Base-by-base conservation (phyloP, 73 alveolate species). In the Paramecium pentaurelia region DNA sequence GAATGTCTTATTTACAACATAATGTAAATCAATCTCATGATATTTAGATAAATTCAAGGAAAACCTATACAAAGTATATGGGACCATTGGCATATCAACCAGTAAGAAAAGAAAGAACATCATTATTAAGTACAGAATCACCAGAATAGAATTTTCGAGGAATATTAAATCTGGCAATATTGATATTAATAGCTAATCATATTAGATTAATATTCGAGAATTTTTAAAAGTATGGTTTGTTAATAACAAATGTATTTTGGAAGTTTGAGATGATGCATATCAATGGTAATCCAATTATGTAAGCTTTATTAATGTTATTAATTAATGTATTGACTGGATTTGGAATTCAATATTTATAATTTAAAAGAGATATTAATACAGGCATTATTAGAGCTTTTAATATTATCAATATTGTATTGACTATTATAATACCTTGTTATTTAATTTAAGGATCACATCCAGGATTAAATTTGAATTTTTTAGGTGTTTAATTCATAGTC, bases 391-490 rank as follows among this genome's bases (percentile, higher is more conserved):
- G 54, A 14, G 28, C 32, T 16, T 47, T 83, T 8, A 89, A 89
- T 34, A 49, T 34, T 10, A 44, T 73, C 8, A 89, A 71, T 30
- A 89, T 89, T 16, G 32, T 27, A 18, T 71, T 45, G 34, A 83
- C 88, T 11, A 34, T 71, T 8, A 40, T 89, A 38, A 28, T 40
- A 0, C 86, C 94, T 22, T 60, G 64, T 10, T 42, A 80, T 89
- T 44, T 70, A 27, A 70, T 89, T 89, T 54, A 73, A 89, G 99
- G 99, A 42, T 25, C 71, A 42, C 92, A 71, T 71, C 86, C 92
- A 44, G 45, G 80, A 42, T 40, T 83, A 47, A 89, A 83, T 40
- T 71, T 89, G 47, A 36, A 30, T 42, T 28, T 89, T 20, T 32
- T 89, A 40, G 45, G 47, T 3, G 22, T 70, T 11, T 71, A 83